Evolutionary conservation across 768 basidiomycete genomes (phyloP).

Genomic region (Termitomyces sp.): DNA sequence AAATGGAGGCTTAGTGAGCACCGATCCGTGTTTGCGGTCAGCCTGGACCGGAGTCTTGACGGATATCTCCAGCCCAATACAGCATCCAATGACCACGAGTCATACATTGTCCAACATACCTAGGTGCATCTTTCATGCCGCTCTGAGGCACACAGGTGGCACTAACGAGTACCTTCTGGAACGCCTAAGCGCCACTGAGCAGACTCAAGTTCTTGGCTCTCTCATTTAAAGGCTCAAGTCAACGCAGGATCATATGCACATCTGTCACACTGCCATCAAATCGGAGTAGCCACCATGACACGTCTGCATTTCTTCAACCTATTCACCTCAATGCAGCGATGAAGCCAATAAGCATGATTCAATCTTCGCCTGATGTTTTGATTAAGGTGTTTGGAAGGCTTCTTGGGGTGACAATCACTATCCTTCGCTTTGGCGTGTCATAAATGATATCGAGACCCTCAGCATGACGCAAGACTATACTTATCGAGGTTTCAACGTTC

Average conservation of each 20-base stretch:
- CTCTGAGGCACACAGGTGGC: not conserved
- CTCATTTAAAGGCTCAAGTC: too few species aligned
- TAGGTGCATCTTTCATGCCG: not conserved
- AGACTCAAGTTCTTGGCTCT: not conserved
- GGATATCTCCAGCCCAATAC: not conserved
- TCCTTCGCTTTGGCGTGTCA: not conserved
- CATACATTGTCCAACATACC: too few species aligned
- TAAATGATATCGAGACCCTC: not conserved
- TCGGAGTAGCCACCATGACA: not conserved
- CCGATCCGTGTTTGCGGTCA: not conserved
- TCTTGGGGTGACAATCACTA: not conserved
- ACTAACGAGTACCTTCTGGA: not conserved
- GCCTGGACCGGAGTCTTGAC: not conserved
- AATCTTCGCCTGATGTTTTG: not conserved
- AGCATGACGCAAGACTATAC: too few species aligned
- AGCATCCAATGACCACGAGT: not conserved
- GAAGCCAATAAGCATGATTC: not conserved
- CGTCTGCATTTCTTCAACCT: not conserved
- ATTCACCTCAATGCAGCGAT: not conserved
- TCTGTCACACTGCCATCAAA: too few species aligned
- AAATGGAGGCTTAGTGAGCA: not conserved
- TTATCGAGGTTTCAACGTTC: too few species aligned
- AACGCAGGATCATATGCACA: too few species aligned
- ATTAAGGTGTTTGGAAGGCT: not conserved
- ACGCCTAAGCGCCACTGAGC: not conserved